phyloP scores from a whole-genome alignment of 2,329 filamentous ascomycete species.

The Sclerotinia glacialis region DNA sequence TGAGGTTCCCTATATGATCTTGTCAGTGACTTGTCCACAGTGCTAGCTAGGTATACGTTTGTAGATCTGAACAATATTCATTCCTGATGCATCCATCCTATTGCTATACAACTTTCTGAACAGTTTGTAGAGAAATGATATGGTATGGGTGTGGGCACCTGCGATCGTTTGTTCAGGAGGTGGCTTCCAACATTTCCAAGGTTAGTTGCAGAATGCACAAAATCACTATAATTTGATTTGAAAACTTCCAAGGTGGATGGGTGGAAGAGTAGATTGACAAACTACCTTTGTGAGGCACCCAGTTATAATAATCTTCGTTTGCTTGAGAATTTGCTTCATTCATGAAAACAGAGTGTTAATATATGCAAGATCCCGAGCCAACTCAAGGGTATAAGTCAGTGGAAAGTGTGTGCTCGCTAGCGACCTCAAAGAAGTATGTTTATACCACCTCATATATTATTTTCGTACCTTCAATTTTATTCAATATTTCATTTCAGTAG shows the following conservation, averaged over 20 bases:
- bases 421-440: not conserved
- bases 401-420: not conserved
- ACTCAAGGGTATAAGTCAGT: not conserved
- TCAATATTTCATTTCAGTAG: too few relatives aligned
- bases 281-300: not conserved
- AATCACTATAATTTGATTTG: too few relatives aligned
- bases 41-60: not conserved
- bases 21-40: too few relatives aligned
- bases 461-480: not conserved
- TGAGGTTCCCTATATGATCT: not conserved
- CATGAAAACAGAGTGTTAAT: not conserved
- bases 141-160: not conserved
- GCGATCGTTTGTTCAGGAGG: not conserved
- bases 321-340: not conserved
- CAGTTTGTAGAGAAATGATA: not conserved
- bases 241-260: not conserved
- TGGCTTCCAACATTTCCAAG: too few relatives aligned
- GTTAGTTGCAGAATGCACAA: not conserved
- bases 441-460: not conserved
- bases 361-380: not conserved
- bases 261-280: not conserved
- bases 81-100: too few relatives aligned
- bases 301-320: not conserved
- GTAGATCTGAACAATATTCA: not conserved
- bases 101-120: not conserved